A percentile compares a stretch with the other conserved stretches of the same genome.
Evolutionary conservation across 1,284 basidiomycete species (phyloP).

Genomic region (Apiotrichum domesticum): DNA sequence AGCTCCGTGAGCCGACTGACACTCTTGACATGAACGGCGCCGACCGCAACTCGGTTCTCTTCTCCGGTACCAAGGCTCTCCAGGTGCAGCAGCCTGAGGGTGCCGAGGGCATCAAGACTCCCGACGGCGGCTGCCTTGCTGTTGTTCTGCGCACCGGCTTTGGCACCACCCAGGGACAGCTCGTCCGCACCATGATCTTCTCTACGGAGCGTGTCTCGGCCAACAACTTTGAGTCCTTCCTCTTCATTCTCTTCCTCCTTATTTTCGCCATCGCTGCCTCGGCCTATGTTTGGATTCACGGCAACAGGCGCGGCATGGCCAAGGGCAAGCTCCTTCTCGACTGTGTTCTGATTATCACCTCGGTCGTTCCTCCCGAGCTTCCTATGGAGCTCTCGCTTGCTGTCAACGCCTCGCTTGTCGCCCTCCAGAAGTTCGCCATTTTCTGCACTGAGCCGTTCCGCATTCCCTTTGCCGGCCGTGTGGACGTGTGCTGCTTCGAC

Average conservation of each 20-base stretch:
- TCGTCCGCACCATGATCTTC: constrained; percentile 96
- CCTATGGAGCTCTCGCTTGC: constrained; percentile 94
- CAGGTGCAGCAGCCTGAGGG: constrained; percentile 56
- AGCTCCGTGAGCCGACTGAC: constrained; percentile 69
- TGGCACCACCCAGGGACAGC: constrained; percentile 89
- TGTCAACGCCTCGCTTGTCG: constrained; percentile 88
- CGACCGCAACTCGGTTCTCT: constrained; percentile 82
- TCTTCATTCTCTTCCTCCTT: constrained; percentile 92
- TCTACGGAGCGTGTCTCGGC: constrained; percentile 89
- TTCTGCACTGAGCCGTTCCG: constrained; percentile 97
- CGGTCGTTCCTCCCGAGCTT: constrained; percentile 88
- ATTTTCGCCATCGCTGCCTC: constrained; percentile 93
- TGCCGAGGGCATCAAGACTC: constrained; percentile 49
- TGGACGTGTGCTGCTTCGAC: constrained; percentile 96
- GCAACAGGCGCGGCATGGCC: constrained; percentile 82
- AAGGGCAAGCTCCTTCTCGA: constrained; percentile 89
- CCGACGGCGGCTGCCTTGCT: constrained; percentile 83
- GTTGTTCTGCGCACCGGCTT: constrained; percentile 92
- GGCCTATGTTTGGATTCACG: constrained; percentile 94
- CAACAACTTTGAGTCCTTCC: constrained; percentile 86
- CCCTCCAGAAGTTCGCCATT: constrained; percentile 86
- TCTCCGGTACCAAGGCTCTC: constrained; percentile 89
- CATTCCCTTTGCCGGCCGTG: constrained; percentile 84
- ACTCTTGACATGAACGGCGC: constrained; percentile 72
- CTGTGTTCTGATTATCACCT: constrained; percentile 89